These are phyloP conservation scores for Aspergillus proliferans DNA, from an alignment of 2,329 filamentous ascomycete genomes.

Conservation along the genomic window DNA sequence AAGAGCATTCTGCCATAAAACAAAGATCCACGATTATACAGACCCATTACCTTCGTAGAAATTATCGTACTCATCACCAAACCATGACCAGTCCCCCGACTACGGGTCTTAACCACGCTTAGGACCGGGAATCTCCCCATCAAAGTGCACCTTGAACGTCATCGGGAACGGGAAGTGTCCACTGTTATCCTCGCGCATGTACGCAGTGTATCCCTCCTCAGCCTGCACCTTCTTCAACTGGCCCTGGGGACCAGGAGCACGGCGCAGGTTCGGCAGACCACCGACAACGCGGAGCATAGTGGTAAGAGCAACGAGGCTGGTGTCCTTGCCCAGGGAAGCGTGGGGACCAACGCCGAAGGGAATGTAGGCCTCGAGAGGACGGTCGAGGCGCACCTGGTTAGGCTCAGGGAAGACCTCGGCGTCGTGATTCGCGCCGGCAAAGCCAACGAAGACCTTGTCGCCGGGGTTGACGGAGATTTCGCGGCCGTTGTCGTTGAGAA, in stretches of 20 bases:
- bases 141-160: conserved; percentile 42
- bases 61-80: background rate
- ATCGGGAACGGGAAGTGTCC: conserved; percentile 48
- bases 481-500: conserved; percentile 47
- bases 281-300: conserved; percentile 64
- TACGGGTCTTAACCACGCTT: conserved; percentile 8
- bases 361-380: conserved; percentile 60
- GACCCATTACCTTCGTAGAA: background rate
- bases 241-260: conserved; percentile 59
- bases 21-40: too few relatives aligned
- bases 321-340: conserved; percentile 55
- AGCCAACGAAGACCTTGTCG: conserved; percentile 59
- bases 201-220: conserved; percentile 52
- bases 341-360: conserved; percentile 59
- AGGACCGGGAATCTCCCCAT: conserved; percentile 27
- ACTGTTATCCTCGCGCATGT: conserved; percentile 62
- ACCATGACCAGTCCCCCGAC: too few relatives aligned
- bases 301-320: conserved; percentile 56
- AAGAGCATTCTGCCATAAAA: too few relatives aligned
- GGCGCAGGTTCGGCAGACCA: conserved; percentile 53
- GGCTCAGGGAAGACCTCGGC: conserved; percentile 56
- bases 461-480: conserved; percentile 49
- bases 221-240: conserved; percentile 59
- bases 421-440: conserved; percentile 53
- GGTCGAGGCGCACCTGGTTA: conserved; percentile 54